Evolutionary conservation across 2,329 filamentous ascomycete genomes (phyloP).

Genomic region (Seiridium unicorne): DNA sequence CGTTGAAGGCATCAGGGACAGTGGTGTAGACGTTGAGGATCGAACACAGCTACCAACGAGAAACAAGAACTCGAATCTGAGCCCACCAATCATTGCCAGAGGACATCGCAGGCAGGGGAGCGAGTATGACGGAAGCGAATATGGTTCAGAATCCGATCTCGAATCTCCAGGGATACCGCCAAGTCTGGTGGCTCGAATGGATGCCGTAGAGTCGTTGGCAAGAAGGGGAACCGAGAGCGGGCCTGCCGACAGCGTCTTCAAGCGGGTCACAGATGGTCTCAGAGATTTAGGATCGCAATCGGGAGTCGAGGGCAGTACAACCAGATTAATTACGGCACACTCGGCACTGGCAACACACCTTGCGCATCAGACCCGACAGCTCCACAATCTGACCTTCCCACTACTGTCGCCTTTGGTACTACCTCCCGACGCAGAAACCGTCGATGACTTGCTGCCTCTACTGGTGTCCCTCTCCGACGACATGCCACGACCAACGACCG

Average conservation of each 20-base stretch:
- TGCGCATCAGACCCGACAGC: conserved; percentile 69
- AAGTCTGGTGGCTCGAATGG: conserved; percentile 67
- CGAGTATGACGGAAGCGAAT: conserved; percentile 72
- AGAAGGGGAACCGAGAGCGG: conserved; percentile 65
- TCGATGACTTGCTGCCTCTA: conserved; percentile 68
- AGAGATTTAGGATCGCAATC: conserved; percentile 72
- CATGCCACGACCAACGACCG: conserved; percentile 64
- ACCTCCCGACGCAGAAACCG: conserved; percentile 60
- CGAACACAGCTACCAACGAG: conserved; percentile 19
- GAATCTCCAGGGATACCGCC: conserved; percentile 67
- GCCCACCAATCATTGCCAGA: conserved; percentile 41
- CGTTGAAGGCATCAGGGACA: conserved; percentile 35
- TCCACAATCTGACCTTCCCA: conserved; percentile 71
- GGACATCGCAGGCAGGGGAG: conserved; percentile 52
- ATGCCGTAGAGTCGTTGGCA: conserved; percentile 69
- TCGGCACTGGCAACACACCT: conserved; percentile 73
- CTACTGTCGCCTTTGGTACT: conserved; percentile 68
- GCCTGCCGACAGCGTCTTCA: conserved; percentile 63
- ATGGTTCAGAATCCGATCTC: conserved; percentile 69
- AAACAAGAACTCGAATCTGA: conserved; percentile 39
- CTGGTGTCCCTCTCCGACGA: conserved; percentile 63
- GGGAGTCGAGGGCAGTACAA: conserved; percentile 68
- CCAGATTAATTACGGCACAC: conserved; percentile 72
- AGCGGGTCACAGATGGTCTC: conserved; percentile 66
- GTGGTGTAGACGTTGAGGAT: conserved; percentile 39